Conservation (phyloP, 2,329 filamentous ascomycete genomes). For the Fusarium lyarnte region DNA sequence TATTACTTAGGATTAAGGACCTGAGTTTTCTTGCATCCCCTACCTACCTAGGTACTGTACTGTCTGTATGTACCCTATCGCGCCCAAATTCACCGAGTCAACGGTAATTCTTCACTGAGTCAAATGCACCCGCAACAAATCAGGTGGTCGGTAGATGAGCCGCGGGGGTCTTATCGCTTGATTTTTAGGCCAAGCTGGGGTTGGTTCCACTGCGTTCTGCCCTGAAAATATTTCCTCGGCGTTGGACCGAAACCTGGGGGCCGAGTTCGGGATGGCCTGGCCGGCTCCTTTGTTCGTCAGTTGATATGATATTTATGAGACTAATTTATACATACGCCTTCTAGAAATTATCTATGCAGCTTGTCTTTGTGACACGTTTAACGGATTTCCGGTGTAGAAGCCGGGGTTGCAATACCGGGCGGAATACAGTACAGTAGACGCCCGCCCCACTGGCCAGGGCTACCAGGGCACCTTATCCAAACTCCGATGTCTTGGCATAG, state of each 20-base stretch:
- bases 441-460: not conserved
- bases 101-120: constrained; percentile 28
- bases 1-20: no score
- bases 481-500: not conserved
- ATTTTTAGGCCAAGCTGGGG: not conserved
- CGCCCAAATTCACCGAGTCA: constrained; percentile 25
- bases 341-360: constrained; percentile 9
- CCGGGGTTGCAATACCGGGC: constrained; percentile 1
- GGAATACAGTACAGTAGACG: not conserved
- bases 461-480: not conserved
- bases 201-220: not conserved
- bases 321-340: not conserved
- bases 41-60: no score
- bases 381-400: not conserved
- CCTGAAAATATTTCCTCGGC: constrained; percentile 7
- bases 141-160: constrained; percentile 19
- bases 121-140: constrained; percentile 8
- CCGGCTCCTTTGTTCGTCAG: not conserved
- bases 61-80: not conserved
- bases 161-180: constrained; percentile 20
- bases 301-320: not conserved
- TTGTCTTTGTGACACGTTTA: constrained; percentile 9
- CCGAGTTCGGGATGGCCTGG: constrained; percentile 16
- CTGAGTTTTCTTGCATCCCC: no score
- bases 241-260: constrained; percentile 21